phyloP scores from a whole-genome alignment of 2,329 filamentous ascomycete genomes.

The Colletotrichum magnum region DNA sequence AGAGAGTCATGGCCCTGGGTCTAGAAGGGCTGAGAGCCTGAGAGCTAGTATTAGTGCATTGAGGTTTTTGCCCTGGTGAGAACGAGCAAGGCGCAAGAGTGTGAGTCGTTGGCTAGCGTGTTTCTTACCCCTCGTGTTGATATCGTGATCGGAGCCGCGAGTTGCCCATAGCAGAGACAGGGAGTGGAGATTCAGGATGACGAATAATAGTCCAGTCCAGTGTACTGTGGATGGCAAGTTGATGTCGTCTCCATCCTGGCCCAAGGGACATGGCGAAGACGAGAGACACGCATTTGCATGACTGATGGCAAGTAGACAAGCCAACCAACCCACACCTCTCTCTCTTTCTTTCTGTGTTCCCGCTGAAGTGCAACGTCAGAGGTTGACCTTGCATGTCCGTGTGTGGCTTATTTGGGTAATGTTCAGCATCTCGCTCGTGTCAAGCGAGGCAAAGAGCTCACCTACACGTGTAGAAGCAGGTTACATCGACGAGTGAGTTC shows the following conservation, averaged over 20 bases:
- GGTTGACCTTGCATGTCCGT: not conserved
- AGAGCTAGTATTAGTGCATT: slow-evolving; percentile 7
- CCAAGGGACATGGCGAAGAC: too few relatives aligned
- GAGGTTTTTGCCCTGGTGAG: slow-evolving; percentile 7
- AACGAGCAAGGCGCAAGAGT: slow-evolving; percentile 23
- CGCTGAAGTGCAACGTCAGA: not conserved
- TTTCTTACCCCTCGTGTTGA: slow-evolving; percentile 34
- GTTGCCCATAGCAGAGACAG: slow-evolving; percentile 17
- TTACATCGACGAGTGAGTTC: slow-evolving; percentile 13
- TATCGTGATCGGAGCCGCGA: slow-evolving; percentile 1
- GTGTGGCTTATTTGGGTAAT: not conserved
- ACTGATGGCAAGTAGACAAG: too few relatives aligned
- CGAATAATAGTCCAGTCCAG: not conserved
- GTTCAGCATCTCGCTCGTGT: not conserved
- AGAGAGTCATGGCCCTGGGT: slow-evolving; percentile 28
- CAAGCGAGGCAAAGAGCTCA: not conserved
- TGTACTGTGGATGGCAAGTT: not conserved
- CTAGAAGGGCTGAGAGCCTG: slow-evolving; percentile 18
- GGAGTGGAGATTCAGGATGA: not conserved
- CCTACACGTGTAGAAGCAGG: slow-evolving; percentile 16
- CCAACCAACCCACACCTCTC: too few relatives aligned
- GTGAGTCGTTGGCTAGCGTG: slow-evolving; percentile 31
- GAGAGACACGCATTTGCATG: too few relatives aligned
- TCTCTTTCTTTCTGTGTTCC: not conserved
- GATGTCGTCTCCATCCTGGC: too few relatives aligned